These are phyloP conservation scores for Dryadomyces quercus-mongolicae DNA, from an alignment of 2,329 filamentous ascomycete species.

Conservation along the genomic window DNA sequence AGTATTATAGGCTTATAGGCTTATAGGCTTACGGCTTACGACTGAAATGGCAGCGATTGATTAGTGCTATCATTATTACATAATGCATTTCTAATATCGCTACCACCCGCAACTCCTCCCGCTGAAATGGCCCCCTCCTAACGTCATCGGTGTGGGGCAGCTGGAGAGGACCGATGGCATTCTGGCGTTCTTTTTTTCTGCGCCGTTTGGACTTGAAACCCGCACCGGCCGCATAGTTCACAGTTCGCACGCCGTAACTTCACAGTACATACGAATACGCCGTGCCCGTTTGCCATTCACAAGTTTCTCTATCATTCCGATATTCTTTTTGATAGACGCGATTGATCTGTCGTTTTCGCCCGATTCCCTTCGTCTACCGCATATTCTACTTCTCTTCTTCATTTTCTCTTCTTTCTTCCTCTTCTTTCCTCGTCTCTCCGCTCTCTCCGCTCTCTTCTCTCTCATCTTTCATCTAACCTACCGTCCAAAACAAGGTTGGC, in stretches of 20 bases:
- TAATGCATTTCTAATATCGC: too few relatives aligned
- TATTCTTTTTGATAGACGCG: neutral
- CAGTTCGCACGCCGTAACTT: neutral
- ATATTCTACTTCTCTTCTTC: neutral
- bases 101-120: too few relatives aligned
- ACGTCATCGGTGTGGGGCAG: constrained; percentile 1
- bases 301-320: neutral
- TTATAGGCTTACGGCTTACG: too few relatives aligned
- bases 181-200: neutral
- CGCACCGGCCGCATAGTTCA: neutral
- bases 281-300: neutral
- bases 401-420: neutral
- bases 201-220: neutral
- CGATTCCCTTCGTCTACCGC: neutral
- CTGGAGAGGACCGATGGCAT: neutral
- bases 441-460: too few relatives aligned
- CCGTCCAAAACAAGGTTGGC: too few relatives aligned
- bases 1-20: too few relatives aligned
- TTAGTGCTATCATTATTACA: too few relatives aligned
- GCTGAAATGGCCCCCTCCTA: neutral
- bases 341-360: neutral
- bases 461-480: too few relatives aligned
- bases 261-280: too few relatives aligned
- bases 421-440: neutral
- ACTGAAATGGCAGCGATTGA: too few relatives aligned